phyloP scores from a whole-genome alignment of 2,329 filamentous ascomycete species.

The Exophiala sideris region DNA sequence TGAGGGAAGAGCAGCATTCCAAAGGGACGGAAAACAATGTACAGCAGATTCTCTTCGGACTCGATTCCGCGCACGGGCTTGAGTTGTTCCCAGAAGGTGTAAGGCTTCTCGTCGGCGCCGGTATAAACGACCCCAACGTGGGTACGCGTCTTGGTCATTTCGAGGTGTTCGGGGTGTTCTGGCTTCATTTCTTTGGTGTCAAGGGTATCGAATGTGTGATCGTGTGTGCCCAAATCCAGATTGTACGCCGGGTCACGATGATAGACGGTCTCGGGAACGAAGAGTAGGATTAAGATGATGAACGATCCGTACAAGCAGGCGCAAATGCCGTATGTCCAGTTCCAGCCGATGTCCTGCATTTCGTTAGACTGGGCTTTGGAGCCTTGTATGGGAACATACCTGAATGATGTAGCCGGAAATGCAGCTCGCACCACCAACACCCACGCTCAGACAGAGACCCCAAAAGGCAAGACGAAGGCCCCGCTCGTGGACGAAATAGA shows the following conservation, averaged over 20 bases:
- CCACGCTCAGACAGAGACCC: slow-evolving; percentile 41
- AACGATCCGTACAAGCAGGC: slow-evolving; percentile 12
- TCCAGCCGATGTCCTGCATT: slow-evolving; percentile 26
- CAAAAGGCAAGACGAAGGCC: slow-evolving; percentile 39
- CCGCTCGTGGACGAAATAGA: slow-evolving; percentile 46
- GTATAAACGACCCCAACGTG: slow-evolving; percentile 17
- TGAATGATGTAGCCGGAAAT: slow-evolving; percentile 37
- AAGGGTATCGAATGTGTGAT: slow-evolving; percentile 17
- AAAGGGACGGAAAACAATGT: slow-evolving; percentile 32
- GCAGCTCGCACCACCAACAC: slow-evolving; percentile 38
- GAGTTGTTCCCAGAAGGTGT: slow-evolving; percentile 20
- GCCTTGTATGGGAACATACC: slow-evolving; percentile 32
- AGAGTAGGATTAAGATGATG: slow-evolving; percentile 19
- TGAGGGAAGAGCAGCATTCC: slow-evolving; percentile 34
- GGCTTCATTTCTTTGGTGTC: slow-evolving; percentile 13
- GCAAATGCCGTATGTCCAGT: slow-evolving; percentile 21
- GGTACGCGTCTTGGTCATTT: slow-evolving; percentile 11
- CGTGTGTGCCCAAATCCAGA: slow-evolving; percentile 21
- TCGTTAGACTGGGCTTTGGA: background rate
- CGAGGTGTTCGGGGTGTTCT: slow-evolving; percentile 15
- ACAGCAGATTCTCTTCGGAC: slow-evolving; percentile 22
- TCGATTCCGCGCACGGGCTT: slow-evolving; percentile 17
- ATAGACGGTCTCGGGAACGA: slow-evolving; percentile 22
- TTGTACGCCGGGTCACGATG: slow-evolving; percentile 27
- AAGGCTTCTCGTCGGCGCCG: slow-evolving; percentile 18